These are phyloP conservation scores for Saccharomycopsis vini DNA, from an alignment of 805 yeast species.

Conservation along the genomic window DNA sequence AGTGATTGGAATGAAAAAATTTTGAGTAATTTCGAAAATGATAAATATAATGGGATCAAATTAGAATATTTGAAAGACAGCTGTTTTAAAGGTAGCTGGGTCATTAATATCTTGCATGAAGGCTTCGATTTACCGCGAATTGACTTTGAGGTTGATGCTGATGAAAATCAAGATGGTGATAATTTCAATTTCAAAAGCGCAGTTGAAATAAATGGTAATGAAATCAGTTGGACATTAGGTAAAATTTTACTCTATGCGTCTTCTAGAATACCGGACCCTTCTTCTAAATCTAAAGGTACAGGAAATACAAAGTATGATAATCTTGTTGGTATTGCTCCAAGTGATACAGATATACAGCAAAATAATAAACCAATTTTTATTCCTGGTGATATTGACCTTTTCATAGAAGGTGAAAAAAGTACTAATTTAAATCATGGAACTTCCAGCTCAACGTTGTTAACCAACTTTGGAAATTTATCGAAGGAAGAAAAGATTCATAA, in stretches of 20 bases:
- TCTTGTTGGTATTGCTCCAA: slow-evolving; percentile 16
- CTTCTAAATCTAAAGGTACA: neutral
- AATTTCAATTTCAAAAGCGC: slow-evolving; percentile 75
- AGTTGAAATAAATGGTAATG: slow-evolving; percentile 70
- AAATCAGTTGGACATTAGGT: slow-evolving; percentile 93
- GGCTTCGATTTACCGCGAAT: slow-evolving; percentile 83
- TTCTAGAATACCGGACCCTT: slow-evolving; percentile 37
- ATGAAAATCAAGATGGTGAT: slow-evolving; percentile 23
- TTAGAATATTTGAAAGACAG: slow-evolving; percentile 57
- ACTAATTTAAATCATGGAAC: neutral
- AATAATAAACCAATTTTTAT: slow-evolving; percentile 9
- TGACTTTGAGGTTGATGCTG: slow-evolving; percentile 41
- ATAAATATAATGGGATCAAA: slow-evolving; percentile 49
- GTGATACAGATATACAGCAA: slow-evolving; percentile 10
- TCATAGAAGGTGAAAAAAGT: neutral
- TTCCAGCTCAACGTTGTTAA: too few relatives aligned
- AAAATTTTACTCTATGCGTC: slow-evolving; percentile 77
- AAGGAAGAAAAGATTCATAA: slow-evolving; percentile 11
- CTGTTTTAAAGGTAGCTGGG: slow-evolving; percentile 95
- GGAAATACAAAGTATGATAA: neutral
- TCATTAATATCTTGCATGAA: slow-evolving; percentile 77
- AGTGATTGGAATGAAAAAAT: slow-evolving; percentile 57
- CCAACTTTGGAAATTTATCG: slow-evolving; percentile 7
- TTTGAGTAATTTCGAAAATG: slow-evolving; percentile 38
- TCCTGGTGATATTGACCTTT: slow-evolving; percentile 15